Percentiles rank a stretch among this genome's conserved stretches.
These are phyloP conservation scores for Zopfia rhizophila DNA, from an alignment of 2,329 filamentous ascomycete species.

Conservation along the genomic window DNA sequence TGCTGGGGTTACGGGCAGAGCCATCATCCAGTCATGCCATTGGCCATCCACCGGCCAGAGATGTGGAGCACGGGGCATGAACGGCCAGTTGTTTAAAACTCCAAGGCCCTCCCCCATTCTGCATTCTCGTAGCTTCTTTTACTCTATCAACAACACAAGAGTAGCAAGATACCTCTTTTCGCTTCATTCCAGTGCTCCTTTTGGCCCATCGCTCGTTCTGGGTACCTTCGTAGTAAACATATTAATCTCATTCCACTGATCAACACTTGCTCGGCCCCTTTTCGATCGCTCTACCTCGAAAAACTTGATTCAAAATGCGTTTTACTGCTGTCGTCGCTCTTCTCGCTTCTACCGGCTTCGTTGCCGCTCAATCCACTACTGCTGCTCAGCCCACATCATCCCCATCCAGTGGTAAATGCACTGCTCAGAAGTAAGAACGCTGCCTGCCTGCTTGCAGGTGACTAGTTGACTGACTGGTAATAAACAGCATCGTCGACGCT, in stretches of 20 bases:
- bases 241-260: slow-evolving; percentile 1
- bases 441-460: not conserved
- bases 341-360: slow-evolving; percentile 50
- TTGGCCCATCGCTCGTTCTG: slow-evolving; percentile 37
- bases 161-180: slow-evolving; percentile 4
- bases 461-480: slow-evolving; percentile 1
- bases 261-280: not conserved
- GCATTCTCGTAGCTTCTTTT: too few relatives aligned
- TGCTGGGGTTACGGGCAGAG: too few relatives aligned
- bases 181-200: slow-evolving; percentile 6
- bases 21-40: too few relatives aligned
- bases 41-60: too few relatives aligned
- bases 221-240: slow-evolving; percentile 18
- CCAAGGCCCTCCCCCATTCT: too few relatives aligned
- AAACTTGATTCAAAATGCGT: slow-evolving; percentile 40
- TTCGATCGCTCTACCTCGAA: not conserved
- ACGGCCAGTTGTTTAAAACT: too few relatives aligned
- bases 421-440: slow-evolving; percentile 50
- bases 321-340: slow-evolving; percentile 39
- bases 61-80: too few relatives aligned
- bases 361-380: slow-evolving; percentile 51
- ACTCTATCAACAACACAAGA: too few relatives aligned
- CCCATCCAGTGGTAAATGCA: slow-evolving; percentile 38
- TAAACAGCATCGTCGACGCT: slow-evolving; percentile 61
- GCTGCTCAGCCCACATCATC: slow-evolving; percentile 31